A percentile compares a stretch with the other conserved stretches of the same genome.
These are phyloP conservation scores for Saccharomyces jurei DNA, from an alignment of 805 yeast species.

Conservation along the genomic window DNA sequence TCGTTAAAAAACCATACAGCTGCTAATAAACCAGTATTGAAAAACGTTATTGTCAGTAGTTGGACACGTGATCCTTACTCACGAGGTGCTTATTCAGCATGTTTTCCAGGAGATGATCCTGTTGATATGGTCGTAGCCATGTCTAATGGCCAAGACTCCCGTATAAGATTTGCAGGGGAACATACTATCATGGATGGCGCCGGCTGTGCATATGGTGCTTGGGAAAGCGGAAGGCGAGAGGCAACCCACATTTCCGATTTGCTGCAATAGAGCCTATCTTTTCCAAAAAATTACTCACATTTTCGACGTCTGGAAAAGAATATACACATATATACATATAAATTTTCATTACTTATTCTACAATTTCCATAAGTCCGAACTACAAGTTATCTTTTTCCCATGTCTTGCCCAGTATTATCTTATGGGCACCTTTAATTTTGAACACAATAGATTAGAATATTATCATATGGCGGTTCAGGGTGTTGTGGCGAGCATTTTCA, in stretches of 20 bases:
- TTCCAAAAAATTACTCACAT: neutral
- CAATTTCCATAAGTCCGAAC: neutral
- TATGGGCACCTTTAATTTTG: neutral
- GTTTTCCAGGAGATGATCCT: constrained; percentile 63
- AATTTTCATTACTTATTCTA: neutral
- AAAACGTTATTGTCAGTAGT: constrained; percentile 42
- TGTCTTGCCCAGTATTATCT: neutral
- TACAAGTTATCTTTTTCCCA: neutral
- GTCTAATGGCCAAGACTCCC: constrained; percentile 45
- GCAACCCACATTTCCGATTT: constrained; percentile 33
- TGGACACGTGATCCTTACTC: constrained; percentile 81
- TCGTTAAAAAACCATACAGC: neutral
- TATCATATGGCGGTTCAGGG: neutral
- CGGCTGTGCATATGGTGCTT: constrained; percentile 91
- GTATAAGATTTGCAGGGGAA: constrained; percentile 81
- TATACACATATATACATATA: neutral
- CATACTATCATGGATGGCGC: constrained; percentile 81
- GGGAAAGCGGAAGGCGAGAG: constrained; percentile 62
- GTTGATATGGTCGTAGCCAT: constrained; percentile 53
- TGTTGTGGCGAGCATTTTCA: neutral
- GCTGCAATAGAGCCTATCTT: neutral
- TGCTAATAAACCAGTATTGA: constrained; percentile 30
- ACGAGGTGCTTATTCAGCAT: constrained; percentile 75
- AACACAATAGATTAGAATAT: neutral
- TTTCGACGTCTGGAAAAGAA: neutral